phyloP scores from a whole-genome alignment of 768 basidiomycete genomes.

The Suillus hirtellus region DNA sequence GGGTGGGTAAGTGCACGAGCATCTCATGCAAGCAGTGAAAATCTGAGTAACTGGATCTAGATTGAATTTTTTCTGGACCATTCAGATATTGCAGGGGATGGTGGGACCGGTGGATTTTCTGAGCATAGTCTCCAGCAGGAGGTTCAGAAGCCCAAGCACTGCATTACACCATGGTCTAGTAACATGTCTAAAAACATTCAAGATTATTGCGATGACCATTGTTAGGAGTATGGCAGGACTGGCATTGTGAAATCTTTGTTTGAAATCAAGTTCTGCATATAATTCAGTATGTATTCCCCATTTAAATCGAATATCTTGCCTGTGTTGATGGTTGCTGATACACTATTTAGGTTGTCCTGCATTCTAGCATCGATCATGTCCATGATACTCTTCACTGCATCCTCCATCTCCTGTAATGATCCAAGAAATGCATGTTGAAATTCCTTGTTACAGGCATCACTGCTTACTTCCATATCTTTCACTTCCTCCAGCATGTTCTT shows the following conservation, averaged over 20 bases:
- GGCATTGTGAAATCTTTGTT: slow-evolving; percentile 1
- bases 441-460: background rate
- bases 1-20: slow-evolving; percentile 25
- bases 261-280: background rate
- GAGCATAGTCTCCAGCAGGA: slow-evolving; percentile 4
- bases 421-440: background rate
- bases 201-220: slow-evolving; percentile 5
- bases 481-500: background rate
- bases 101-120: background rate
- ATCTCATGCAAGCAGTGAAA: slow-evolving; percentile 28
- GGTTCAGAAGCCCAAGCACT: slow-evolving; percentile 8
- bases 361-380: background rate
- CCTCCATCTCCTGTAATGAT: background rate
- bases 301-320: background rate
- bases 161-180: slow-evolving; percentile 12
- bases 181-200: slow-evolving; percentile 13
- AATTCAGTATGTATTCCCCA: background rate
- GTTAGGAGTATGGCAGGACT: slow-evolving; percentile 10
- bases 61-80: slow-evolving; percentile 19
- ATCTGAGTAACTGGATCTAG: slow-evolving; percentile 20
- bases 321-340: slow-evolving; percentile 3
- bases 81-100: slow-evolving; percentile 19
- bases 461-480: background rate
- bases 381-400: background rate
- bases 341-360: background rate